Percentiles rank a stretch among this genome's conserved stretches.
Conservation (phyloP, 768 basidiomycete species). For the Pholiota conissans region DNA sequence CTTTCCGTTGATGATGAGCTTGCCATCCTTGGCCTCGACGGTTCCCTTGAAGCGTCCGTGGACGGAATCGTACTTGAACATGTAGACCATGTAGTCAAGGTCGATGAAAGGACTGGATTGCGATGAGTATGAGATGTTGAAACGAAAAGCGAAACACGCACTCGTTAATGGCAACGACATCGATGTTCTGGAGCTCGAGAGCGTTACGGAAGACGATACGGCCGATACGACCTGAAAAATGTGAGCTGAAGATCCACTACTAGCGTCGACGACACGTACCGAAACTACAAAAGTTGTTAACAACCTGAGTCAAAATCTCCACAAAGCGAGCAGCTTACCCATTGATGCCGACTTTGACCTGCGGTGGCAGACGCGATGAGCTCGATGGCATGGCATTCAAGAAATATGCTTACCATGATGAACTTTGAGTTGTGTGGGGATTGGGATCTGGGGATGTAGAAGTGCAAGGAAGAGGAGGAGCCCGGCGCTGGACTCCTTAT, state of each 20-base stretch:
- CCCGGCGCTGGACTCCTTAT: slow-evolving; percentile 13
- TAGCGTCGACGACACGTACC: slow-evolving; percentile 46
- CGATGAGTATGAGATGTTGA: neutral
- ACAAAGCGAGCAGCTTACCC: slow-evolving; percentile 54
- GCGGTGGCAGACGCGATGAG: neutral
- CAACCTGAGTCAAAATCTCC: slow-evolving; percentile 2
- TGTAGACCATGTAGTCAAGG: slow-evolving; percentile 98
- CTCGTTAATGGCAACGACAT: slow-evolving; percentile 97
- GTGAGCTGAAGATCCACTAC: slow-evolving; percentile 6
- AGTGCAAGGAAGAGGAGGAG: slow-evolving; percentile 5
- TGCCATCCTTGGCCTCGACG: slow-evolving; percentile 81
- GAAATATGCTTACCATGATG: slow-evolving; percentile 23
- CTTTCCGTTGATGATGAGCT: slow-evolving; percentile 85
- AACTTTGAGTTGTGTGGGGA: slow-evolving; percentile 8
- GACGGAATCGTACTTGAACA: slow-evolving; percentile 97
- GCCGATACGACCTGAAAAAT: slow-evolving; percentile 87
- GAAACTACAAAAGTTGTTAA: slow-evolving; percentile 50
- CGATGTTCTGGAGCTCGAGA: slow-evolving; percentile 66
- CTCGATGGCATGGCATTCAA: neutral
- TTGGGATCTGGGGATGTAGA: slow-evolving; percentile 2
- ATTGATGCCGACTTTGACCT: slow-evolving; percentile 95
- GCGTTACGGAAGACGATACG: slow-evolving; percentile 98
- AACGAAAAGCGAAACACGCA: slow-evolving; percentile 37
- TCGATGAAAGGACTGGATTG: slow-evolving; percentile 90
- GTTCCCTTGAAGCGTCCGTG: slow-evolving; percentile 91